These are phyloP conservation scores for Ostreobium quekettii DNA, from an alignment of 139 green algal genomes.

Conservation along the genomic window DNA sequence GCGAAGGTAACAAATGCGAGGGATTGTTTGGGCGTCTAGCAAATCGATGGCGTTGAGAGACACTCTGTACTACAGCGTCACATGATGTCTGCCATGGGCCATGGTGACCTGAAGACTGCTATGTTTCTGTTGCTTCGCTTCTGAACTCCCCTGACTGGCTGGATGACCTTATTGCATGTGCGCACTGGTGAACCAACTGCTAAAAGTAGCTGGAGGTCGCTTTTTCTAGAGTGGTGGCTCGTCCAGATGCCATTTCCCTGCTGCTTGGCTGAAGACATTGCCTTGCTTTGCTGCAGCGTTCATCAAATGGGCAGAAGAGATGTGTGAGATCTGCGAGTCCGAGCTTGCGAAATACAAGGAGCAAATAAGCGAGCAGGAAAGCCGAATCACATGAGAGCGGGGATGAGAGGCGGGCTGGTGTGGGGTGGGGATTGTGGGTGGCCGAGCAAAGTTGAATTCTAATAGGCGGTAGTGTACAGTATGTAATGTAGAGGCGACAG, in stretches of 20 bases:
- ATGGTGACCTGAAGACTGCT: not conserved
- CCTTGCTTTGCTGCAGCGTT: not conserved
- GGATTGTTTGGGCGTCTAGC: too few relatives aligned
- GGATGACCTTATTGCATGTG: not conserved
- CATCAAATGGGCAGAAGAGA: not conserved
- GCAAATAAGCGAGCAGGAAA: slow-evolving; percentile 1
- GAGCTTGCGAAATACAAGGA: slow-evolving; percentile 13
- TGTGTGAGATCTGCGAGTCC: not conserved
- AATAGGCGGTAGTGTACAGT: too few relatives aligned
- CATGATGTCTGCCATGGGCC: not conserved
- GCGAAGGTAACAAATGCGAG: slow-evolving; percentile 9
- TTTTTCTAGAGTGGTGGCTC: not conserved
- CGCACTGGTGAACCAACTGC: not conserved
- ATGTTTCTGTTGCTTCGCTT: not conserved
- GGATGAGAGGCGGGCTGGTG: too few relatives aligned
- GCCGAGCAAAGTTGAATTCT: too few relatives aligned
- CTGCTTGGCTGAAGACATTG: not conserved
- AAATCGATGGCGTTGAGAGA: too few relatives aligned
- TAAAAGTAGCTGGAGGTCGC: not conserved
- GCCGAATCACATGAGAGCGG: too few relatives aligned
- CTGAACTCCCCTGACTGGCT: not conserved
- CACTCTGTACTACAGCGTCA: too few relatives aligned
- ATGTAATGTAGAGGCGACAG: too few relatives aligned
- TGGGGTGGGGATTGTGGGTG: too few relatives aligned
- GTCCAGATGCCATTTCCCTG: not conserved